Conservation (phyloP, 495 filamentous ascomycete genomes). For the Staphylotrichum tortipilum region DNA sequence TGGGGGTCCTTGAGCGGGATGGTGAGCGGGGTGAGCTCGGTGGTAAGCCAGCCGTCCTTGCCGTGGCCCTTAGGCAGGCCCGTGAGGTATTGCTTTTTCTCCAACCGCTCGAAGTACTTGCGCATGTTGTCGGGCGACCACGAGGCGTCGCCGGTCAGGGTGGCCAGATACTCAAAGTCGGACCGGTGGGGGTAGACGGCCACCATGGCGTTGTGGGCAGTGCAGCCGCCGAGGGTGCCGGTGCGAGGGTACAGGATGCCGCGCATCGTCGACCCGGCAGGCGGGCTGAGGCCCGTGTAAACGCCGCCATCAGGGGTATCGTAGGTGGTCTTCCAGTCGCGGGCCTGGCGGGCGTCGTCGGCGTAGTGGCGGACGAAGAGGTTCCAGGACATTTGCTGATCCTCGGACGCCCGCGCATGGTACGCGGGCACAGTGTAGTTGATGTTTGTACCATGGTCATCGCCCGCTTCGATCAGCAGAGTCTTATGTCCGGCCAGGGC, state of each 20-base stretch:
- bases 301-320: constrained; percentile 23
- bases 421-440: constrained; percentile 22
- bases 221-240: constrained; percentile 42
- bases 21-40: constrained; percentile 38
- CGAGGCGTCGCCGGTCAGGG: constrained; percentile 39
- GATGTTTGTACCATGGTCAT: constrained; percentile 38
- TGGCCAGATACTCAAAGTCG: constrained; percentile 39
- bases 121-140: constrained; percentile 44
- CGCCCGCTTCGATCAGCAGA: constrained; percentile 53
- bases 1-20: constrained; percentile 45
- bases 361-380: constrained; percentile 39
- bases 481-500: constrained; percentile 51
- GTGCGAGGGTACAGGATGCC: constrained; percentile 44
- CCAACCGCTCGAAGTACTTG: constrained; percentile 40
- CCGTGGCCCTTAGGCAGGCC: constrained; percentile 43
- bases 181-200: constrained; percentile 32
- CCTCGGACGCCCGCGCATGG: constrained; percentile 17
- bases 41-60: constrained; percentile 49
- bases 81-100: constrained; percentile 46
- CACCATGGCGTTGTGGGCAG: constrained; percentile 42
- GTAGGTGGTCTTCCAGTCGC: constrained; percentile 37
- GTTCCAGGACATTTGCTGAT: constrained; percentile 34
- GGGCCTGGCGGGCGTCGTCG: constrained; percentile 25
- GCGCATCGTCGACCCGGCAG: constrained; percentile 33
- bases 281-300: constrained; percentile 32